Evolutionary conservation across 306 rosid species (phyloP).

Genomic region (Glycine soja): DNA sequence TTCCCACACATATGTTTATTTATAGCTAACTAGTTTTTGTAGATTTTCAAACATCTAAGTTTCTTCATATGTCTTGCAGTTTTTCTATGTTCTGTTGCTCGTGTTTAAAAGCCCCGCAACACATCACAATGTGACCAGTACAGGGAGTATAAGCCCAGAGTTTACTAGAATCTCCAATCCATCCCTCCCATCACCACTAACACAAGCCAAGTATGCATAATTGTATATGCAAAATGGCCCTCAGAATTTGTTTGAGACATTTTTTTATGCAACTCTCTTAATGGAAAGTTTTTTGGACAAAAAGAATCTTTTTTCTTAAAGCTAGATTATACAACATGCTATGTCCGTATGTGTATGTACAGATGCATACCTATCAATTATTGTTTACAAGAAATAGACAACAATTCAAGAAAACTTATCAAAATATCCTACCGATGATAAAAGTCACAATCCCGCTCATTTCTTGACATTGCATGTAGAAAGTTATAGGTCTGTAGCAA

Average conservation of each 20-base stretch:
- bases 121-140: no score
- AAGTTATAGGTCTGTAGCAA: conserved; percentile 91
- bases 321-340: conserved; percentile 18
- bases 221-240: conserved; percentile 30
- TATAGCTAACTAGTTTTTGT: no score
- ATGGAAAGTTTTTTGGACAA: conserved; percentile 4
- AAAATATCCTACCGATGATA: conserved; percentile 82
- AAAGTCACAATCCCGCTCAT: conserved; percentile 94
- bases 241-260: conserved; percentile 26
- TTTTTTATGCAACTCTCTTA: conserved; percentile 21
- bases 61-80: no score
- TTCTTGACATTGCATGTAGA: conserved; percentile 86
- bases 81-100: no score
- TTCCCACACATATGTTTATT: no score
- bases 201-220: conserved; percentile 24
- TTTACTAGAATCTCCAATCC: no score
- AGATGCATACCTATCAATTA: conserved; percentile 7
- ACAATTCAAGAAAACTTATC: conserved; percentile 36
- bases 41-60: no score
- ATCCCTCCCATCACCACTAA: not conserved
- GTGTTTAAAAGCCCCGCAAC: no score
- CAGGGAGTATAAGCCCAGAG: no score
- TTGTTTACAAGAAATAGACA: conserved; percentile 25
- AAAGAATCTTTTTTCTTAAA: conserved; percentile 16
- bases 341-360: not conserved